Percentiles rank a stretch among this genome's conserved stretches.
phyloP scores from a whole-genome alignment of 371 early-diverging fungal genomes.

The Rhizomucor pusillus region DNA sequence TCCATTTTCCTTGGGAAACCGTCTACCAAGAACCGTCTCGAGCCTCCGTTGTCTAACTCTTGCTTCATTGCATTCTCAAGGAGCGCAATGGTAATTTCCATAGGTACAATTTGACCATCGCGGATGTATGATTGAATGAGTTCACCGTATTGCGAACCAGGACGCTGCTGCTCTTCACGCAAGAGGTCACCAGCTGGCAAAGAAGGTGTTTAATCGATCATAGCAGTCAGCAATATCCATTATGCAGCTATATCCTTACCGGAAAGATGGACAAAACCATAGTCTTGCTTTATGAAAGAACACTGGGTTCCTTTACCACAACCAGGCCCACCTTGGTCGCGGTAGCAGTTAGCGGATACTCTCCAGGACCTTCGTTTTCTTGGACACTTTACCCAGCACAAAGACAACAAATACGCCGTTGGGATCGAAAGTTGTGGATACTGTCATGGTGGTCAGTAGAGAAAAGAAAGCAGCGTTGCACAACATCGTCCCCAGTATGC shows the following conservation, averaged over 20 bases:
- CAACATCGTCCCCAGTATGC: too few relatives aligned
- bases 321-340: constrained; percentile 74
- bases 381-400: too few relatives aligned
- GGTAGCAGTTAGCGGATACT: too few relatives aligned
- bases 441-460: too few relatives aligned
- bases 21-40: constrained; percentile 86
- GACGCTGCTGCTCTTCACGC: constrained; percentile 85
- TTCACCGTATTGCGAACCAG: constrained; percentile 86
- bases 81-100: constrained; percentile 90
- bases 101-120: constrained; percentile 94
- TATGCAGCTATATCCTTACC: not conserved
- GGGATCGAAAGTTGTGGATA: too few relatives aligned
- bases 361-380: too few relatives aligned
- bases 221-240: too few relatives aligned
- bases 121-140: constrained; percentile 87
- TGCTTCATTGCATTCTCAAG: constrained; percentile 87
- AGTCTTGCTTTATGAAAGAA: constrained; percentile 82
- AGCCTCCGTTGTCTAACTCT: constrained; percentile 43
- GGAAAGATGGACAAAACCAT: constrained; percentile 91
- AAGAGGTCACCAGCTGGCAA: constrained; percentile 89
- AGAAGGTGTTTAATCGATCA: too few relatives aligned
- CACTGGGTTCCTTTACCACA: constrained; percentile 97
- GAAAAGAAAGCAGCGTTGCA: too few relatives aligned
- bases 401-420: too few relatives aligned
- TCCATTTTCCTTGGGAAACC: constrained; percentile 97